Percentiles rank a stretch among this genome's conserved stretches.
These are phyloP conservation scores for Phaseolus lunatus DNA, from an alignment of 306 rosid species.

Conservation along the genomic window DNA sequence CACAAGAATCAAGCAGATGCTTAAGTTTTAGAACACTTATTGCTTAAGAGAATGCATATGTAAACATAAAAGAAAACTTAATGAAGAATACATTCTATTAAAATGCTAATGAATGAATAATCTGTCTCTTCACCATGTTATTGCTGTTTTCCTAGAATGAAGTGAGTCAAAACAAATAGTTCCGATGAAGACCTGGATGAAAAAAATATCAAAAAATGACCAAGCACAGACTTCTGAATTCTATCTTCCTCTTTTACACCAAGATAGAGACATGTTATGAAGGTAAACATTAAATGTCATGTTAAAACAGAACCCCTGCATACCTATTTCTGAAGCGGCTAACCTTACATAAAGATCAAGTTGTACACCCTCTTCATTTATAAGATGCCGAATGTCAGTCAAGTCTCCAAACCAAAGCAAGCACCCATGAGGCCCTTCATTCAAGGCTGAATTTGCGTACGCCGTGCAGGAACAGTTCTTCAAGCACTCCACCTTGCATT, in stretches of 20 bases:
- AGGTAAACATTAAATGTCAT: not conserved
- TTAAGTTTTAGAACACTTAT: not conserved
- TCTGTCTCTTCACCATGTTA: not conserved
- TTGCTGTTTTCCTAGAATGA: not conserved
- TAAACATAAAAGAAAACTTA: constrained; percentile 2
- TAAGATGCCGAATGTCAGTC: constrained; percentile 40
- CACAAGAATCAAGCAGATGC: constrained; percentile 18
- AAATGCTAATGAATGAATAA: not conserved
- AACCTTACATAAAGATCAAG: constrained; percentile 44
- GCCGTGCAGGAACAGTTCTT: constrained; percentile 56
- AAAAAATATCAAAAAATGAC: not conserved
- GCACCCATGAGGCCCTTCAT: constrained; percentile 45
- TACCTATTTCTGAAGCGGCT: constrained; percentile 48
- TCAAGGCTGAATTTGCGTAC: constrained; percentile 39
- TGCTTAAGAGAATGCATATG: not conserved
- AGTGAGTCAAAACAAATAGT: not conserved
- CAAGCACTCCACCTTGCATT: constrained; percentile 50
- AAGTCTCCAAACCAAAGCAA: constrained; percentile 53
- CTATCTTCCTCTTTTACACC: not conserved
- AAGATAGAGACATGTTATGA: not conserved
- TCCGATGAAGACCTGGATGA: not conserved
- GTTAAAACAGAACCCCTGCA: constrained; percentile 6
- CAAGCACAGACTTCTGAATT: not conserved
- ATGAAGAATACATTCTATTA: constrained; percentile 5
- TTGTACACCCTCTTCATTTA: constrained; percentile 26